Evolutionary conservation across 805 yeast genomes (phyloP).

Genomic region (Wickerhamomyces rabaulensis): DNA sequence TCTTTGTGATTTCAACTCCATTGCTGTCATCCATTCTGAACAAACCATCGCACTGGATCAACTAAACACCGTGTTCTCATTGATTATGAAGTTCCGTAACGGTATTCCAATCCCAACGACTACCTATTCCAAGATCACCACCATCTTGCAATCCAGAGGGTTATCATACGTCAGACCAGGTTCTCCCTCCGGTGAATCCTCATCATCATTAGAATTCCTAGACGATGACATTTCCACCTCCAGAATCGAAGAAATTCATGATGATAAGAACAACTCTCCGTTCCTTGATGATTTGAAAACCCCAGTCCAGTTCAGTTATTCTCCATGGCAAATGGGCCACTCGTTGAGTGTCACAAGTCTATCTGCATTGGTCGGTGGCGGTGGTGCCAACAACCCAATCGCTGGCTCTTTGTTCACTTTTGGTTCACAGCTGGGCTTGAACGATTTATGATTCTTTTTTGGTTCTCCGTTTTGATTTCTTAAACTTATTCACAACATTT

Average conservation of each 20-base stretch:
- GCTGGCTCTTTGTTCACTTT: neutral
- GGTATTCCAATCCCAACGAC: conserved; percentile 17
- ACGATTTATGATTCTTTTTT: neutral
- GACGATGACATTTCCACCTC: neutral
- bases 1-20: conserved; percentile 13
- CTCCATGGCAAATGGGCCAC: neutral
- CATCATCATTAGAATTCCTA: neutral
- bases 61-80: conserved; percentile 12
- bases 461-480: neutral
- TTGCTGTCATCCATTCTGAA: conserved; percentile 11
- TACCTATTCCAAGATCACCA: conserved; percentile 12
- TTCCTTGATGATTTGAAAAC: neutral
- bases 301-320: neutral
- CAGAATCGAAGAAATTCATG: neutral
- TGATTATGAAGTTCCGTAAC: conserved; percentile 17
- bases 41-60: conserved; percentile 14
- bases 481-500: too few relatives aligned
- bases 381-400: neutral
- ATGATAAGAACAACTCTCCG: neutral
- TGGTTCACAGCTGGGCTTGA: neutral
- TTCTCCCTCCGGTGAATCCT: neutral
- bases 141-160: conserved; percentile 11
- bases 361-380: neutral
- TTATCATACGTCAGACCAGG: neutral
- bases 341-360: neutral